Evolutionary conservation across 495 filamentous ascomycete species (phyloP).

Genomic region (Arthonia radiata): DNA sequence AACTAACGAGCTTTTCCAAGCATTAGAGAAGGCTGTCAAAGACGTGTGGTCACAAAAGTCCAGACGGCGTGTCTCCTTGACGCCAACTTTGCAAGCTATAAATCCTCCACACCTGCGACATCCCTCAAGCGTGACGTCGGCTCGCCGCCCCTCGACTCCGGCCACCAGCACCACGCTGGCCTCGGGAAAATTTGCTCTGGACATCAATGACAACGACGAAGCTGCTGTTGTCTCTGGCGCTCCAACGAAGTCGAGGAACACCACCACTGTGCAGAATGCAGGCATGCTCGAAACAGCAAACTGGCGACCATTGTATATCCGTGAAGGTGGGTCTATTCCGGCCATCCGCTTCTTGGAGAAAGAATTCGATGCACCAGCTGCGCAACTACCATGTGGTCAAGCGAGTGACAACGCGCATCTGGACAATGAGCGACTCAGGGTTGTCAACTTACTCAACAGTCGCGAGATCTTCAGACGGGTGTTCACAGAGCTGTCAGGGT

Average conservation of each 20-base stretch:
- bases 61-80: constrained; percentile 11
- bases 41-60: too few relatives aligned
- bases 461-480: constrained; percentile 75
- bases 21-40: constrained; percentile 65
- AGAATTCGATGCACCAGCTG: constrained; percentile 77
- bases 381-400: constrained; percentile 84
- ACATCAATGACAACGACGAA: too few relatives aligned
- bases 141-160: too few relatives aligned
- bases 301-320: constrained; percentile 57
- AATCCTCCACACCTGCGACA: constrained; percentile 20
- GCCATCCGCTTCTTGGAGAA: constrained; percentile 85
- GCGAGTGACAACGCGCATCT: constrained; percentile 86
- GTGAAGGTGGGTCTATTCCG: constrained; percentile 86
- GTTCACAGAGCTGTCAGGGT: constrained; percentile 42
- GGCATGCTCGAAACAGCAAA: constrained; percentile 11
- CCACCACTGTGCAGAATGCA: constrained; percentile 4
- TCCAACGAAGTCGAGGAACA: constrained; percentile 1
- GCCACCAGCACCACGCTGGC: too few relatives aligned
- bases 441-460: constrained; percentile 75
- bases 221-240: too few relatives aligned
- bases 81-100: constrained; percentile 6
- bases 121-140: constrained; percentile 32
- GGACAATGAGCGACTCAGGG: constrained; percentile 72
- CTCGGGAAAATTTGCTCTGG: too few relatives aligned
- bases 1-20: constrained; percentile 71